These are phyloP conservation scores for Elsinoe ampelina DNA, from an alignment of 2,329 filamentous ascomycete species.

Conservation along the genomic window DNA sequence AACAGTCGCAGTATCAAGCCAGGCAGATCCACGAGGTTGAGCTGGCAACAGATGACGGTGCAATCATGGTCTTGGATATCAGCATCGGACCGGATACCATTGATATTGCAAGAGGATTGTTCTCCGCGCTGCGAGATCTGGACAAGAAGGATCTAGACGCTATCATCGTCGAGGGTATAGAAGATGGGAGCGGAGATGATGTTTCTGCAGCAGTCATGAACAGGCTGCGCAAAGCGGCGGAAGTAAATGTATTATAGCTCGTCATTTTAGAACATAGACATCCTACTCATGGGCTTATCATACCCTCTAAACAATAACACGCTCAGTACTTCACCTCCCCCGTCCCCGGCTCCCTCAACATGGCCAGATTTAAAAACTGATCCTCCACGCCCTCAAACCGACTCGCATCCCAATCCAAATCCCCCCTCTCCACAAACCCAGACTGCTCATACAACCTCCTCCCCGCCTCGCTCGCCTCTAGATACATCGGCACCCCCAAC, in stretches of 20 bases:
- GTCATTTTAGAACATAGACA: not conserved
- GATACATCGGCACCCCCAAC: constrained; percentile 27
- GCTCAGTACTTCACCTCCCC: constrained; percentile 2
- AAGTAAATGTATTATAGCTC: constrained; percentile 22
- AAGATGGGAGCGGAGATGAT: constrained; percentile 57
- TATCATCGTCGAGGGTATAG: constrained; percentile 85
- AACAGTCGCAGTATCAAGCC: constrained; percentile 3
- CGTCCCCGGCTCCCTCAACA: constrained; percentile 17
- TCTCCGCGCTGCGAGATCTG: constrained; percentile 76
- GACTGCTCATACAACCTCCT: constrained; percentile 30
- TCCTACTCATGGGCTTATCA: not conserved
- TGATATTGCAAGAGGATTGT: constrained; percentile 75
- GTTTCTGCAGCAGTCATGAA: constrained; percentile 63
- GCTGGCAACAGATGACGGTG: not conserved
- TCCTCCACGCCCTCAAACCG: constrained; percentile 15
- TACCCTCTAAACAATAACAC: not conserved
- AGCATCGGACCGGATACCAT: constrained; percentile 60
- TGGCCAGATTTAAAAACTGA: constrained; percentile 18
- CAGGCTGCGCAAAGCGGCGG: constrained; percentile 40
- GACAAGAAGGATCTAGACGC: constrained; percentile 69
- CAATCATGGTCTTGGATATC: constrained; percentile 53
- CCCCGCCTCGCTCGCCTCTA: constrained; percentile 27
- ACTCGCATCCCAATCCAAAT: constrained; percentile 17
- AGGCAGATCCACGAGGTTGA: not conserved
- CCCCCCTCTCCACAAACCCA: constrained; percentile 22